Base-by-base conservation (phyloP, 768 basidiomycete genomes). In the Lentinula detonsa region DNA sequence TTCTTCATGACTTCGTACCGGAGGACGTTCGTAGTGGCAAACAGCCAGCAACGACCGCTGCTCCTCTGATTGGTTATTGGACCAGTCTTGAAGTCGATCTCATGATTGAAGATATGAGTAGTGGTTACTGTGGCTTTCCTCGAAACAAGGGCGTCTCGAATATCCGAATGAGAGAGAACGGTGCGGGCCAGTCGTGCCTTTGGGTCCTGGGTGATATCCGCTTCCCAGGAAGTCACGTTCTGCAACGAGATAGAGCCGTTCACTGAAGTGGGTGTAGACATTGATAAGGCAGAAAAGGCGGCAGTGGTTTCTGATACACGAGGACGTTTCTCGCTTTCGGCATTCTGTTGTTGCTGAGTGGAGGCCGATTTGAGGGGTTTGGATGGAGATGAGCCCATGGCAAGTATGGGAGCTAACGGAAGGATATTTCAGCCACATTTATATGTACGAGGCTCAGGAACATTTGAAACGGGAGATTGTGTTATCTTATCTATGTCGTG, bases 41-140 rank as follows among this genome's bases (percentile, higher is more conserved):
- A 98, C 7, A 97, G 79, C 95, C 96, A 98, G 77, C 95, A 98
- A 51, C 95, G 79, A 0, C 95, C 95, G 61, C 88, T 91, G 69
- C 81, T 85, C 75, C 86, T 90, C 82, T 96, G 94, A 73, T 89
- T 84, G 11, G 93, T 95, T 64, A 95, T 77, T 9, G 93, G 93
- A 1, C 81, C 84, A 1, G 93, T 86, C 78, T 91, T 90, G 75
- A 89, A 88, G 59, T 87, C 88, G 21, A 97, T 69, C 63, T 85
- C 78, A 65, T 85, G 80, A 72, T 94, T 95, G 80, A 95, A 97
- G 57, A 95, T 80, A 71, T 92, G 90, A 49, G 79, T 74, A 69
- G 91, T 87, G 2, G 81, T 75, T 60, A 92, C 78, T 62, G 71
- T 70, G 1, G 89, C 82, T 6, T 80, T 69, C 52, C 92, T 87